Conservation (phyloP, 2,329 filamentous ascomycete genomes). For the Alternaria sp. region DNA sequence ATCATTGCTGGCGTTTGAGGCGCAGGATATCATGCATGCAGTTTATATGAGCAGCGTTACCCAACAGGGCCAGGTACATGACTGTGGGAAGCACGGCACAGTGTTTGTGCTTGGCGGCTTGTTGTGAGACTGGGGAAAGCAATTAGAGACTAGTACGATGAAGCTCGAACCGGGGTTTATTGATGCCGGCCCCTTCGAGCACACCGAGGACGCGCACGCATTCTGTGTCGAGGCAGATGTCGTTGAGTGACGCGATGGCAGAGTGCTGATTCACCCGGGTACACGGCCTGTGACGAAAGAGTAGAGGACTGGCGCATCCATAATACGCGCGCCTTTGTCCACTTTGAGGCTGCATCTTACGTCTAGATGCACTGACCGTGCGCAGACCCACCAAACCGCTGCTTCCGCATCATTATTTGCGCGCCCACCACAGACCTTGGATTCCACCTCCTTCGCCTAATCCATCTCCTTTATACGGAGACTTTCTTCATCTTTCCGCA, state of each 20-base stretch:
- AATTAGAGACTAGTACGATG: neutral
- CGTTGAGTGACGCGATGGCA: neutral
- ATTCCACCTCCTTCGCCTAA: conserved; percentile 4
- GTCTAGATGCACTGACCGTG: neutral
- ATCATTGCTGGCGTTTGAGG: neutral
- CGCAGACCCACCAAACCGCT: conserved; percentile 12
- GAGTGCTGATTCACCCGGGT: neutral
- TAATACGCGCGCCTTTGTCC: conserved; percentile 1
- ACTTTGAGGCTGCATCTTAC: neutral
- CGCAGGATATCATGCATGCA: neutral
- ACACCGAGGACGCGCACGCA: neutral
- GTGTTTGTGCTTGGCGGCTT: neutral
- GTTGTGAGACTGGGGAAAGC: conserved; percentile 2
- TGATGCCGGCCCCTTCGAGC: conserved; percentile 2
- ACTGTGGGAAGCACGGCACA: neutral
- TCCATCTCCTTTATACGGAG: conserved; percentile 9
- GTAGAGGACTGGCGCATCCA: neutral
- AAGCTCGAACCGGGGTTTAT: neutral
- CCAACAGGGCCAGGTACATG: neutral
- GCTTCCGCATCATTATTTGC: conserved; percentile 21
- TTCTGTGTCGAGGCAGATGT: neutral
- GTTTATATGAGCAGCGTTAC: neutral
- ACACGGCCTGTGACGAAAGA: neutral
- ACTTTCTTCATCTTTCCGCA: conserved; percentile 23
- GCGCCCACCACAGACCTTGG: conserved; percentile 8